Base-by-base conservation (phyloP, 2,329 filamentous ascomycete species). In the Lachnellula cervina region DNA sequence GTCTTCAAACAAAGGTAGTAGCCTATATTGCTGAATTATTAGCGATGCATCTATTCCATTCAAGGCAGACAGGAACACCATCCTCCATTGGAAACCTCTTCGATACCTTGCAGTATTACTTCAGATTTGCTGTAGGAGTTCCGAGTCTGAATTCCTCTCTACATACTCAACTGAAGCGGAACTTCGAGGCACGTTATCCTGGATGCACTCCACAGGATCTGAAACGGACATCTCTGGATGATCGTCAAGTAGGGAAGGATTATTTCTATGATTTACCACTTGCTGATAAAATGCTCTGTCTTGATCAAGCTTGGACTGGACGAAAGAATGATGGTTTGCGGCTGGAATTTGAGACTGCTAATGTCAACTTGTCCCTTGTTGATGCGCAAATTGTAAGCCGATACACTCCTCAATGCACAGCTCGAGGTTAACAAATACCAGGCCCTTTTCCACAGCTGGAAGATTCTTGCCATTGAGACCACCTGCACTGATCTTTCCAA, bases 381-480 rank as follows among this genome's bases (percentile, higher is more conserved):
- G 91, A 97, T 70, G 89, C 93, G 23, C 91, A 99, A 74, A 86
- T 94, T 62, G 86, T 89, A 77, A 73, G 86, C 76, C 37, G 40
- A 35, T 5, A 21, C 13, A 32, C 23, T 14, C 2, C 42, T 8
- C n/a, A 13, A 13, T 13, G 19, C 19, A 49, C 28, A 43, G 16
- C 43, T 34, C 9, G 23, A 8, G 34, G 25, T 63, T 74, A 65
- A 75, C 62, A 46, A 21, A 13, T 56, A 56, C 37, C 65, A 90
- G 87, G 82, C 84, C 44, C 81, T 99, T 17, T 87, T 97, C 61
- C 85, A 90, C 64, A 88, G 90, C 54, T 97, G 93, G 90, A 92
- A 95, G 70, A 86, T 90, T 57, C 79, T 99, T 8, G 82, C 93
- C 14, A 79, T 94, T 49, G 93, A 97, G 67, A 80, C 99, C 49